These are phyloP conservation scores for Rickenella mellea DNA, from an alignment of 768 basidiomycete species.

Conservation along the genomic window DNA sequence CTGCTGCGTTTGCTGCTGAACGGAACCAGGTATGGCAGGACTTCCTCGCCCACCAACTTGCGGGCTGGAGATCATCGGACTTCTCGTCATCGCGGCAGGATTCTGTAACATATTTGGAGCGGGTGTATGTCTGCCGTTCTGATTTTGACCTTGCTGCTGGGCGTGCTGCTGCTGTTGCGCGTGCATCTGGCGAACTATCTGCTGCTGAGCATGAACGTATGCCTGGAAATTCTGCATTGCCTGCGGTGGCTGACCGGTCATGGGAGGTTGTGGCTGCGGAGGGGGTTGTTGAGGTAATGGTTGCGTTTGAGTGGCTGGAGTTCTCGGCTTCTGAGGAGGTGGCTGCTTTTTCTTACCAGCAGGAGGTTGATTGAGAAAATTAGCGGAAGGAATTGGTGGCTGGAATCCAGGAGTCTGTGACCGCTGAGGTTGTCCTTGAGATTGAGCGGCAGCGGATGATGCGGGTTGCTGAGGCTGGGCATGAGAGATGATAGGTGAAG, in stretches of 20 bases:
- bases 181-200: constrained; percentile 10
- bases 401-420: constrained; percentile 10
- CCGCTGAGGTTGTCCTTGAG: constrained; percentile 10
- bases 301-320: constrained; percentile 8
- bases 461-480: constrained; percentile 18
- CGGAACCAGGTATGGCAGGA: not conserved
- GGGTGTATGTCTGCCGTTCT: constrained; percentile 7
- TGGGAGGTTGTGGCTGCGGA: constrained; percentile 3
- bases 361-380: constrained; percentile 15
- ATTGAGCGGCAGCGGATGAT: constrained; percentile 6
- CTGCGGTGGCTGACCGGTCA: not conserved
- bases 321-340: constrained; percentile 6
- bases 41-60: not conserved
- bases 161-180: constrained; percentile 11
- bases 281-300: not conserved
- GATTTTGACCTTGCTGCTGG: constrained; percentile 8
- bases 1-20: not conserved
- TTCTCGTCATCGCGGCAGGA: constrained; percentile 10
- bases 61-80: not conserved
- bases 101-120: constrained; percentile 3
- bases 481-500: constrained; percentile 15
- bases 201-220: constrained; percentile 6
- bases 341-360: constrained; percentile 7
- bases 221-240: not conserved
- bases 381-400: constrained; percentile 11